phyloP scores from a whole-genome alignment of 2,329 filamentous ascomycete species.

The Calycina herbarum region DNA sequence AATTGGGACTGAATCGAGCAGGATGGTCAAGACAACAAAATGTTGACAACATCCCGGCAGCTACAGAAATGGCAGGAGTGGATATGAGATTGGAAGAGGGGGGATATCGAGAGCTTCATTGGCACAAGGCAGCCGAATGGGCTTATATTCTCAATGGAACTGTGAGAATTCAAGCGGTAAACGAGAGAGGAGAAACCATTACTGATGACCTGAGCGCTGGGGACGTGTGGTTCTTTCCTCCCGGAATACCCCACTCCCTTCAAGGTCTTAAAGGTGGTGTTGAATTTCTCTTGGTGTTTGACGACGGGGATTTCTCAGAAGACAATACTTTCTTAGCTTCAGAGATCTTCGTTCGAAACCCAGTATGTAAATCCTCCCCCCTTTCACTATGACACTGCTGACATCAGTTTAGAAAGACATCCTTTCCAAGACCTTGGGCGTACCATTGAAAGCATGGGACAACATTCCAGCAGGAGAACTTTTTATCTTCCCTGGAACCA shows the following conservation, averaged over 20 bases:
- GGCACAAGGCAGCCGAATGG: conserved; percentile 82
- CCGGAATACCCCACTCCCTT: conserved; percentile 72
- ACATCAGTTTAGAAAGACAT: conserved; percentile 43
- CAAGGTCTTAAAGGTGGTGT: conserved; percentile 69
- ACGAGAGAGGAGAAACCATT: conserved; percentile 74
- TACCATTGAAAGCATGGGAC: conserved; percentile 49
- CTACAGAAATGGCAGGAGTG: conserved; percentile 71
- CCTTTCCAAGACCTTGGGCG: conserved; percentile 54
- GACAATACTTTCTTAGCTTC: conserved; percentile 73
- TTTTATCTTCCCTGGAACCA: conserved; percentile 55
- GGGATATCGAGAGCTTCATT: conserved; percentile 75
- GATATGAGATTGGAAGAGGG: conserved; percentile 76
- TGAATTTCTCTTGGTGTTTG: conserved; percentile 64
- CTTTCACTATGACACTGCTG: conserved; percentile 1
- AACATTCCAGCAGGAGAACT: conserved; percentile 48
- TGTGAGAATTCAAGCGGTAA: conserved; percentile 70
- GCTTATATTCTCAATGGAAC: conserved; percentile 71
- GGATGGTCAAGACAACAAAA: conserved; percentile 78
- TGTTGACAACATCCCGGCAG: conserved; percentile 61
- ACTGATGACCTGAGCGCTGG: conserved; percentile 75
- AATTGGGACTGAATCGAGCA: conserved; percentile 62
- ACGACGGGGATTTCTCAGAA: conserved; percentile 59
- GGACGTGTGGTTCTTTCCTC: conserved; percentile 66
- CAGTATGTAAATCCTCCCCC: conserved; percentile 21
- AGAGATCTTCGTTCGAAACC: conserved; percentile 63